Conservation (phyloP, 2,329 filamentous ascomycete species). For the Paecilomyces niveus region DNA sequence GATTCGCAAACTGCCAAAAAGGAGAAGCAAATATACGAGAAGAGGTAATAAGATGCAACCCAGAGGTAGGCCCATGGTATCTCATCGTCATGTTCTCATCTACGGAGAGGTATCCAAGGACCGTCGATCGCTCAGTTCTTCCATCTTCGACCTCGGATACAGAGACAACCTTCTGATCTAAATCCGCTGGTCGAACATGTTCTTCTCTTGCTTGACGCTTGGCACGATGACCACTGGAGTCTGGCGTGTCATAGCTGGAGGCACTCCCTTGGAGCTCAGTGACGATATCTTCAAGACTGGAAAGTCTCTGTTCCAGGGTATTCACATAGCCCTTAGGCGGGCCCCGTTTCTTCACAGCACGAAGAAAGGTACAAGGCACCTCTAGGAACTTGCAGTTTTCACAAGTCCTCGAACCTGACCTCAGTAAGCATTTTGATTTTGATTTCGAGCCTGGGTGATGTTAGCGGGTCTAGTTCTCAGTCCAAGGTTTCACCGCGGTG, state of each 20-base stretch:
- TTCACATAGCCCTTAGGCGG: conserved; percentile 8
- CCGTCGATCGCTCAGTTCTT: conserved; percentile 5
- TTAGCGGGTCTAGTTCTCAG: background rate
- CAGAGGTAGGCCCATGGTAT: conserved; percentile 7
- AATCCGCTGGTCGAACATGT: background rate
- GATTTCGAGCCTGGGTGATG: conserved; percentile 4
- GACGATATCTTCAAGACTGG: conserved; percentile 3
- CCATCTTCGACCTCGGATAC: background rate
- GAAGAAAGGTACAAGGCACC: conserved; percentile 6
- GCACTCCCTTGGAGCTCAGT: conserved; percentile 1
- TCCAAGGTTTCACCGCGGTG: background rate
- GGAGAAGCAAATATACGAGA: conserved; percentile 7
- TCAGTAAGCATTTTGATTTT: conserved; percentile 7
- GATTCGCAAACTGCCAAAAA: conserved; percentile 8
- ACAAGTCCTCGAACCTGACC: conserved; percentile 4
- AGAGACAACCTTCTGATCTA: background rate
- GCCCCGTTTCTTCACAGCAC: conserved; percentile 5
- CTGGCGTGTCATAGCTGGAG: background rate
- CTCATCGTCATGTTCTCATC: conserved; percentile 9
- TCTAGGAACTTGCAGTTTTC: conserved; percentile 7
- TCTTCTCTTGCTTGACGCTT: background rate
- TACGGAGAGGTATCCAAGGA: conserved; percentile 6
- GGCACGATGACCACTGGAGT: background rate
- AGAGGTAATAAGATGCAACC: conserved; percentile 4
- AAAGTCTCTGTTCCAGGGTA: conserved; percentile 5